Conservation (phyloP, 768 basidiomycete genomes). For the Podaxis sp. region DNA sequence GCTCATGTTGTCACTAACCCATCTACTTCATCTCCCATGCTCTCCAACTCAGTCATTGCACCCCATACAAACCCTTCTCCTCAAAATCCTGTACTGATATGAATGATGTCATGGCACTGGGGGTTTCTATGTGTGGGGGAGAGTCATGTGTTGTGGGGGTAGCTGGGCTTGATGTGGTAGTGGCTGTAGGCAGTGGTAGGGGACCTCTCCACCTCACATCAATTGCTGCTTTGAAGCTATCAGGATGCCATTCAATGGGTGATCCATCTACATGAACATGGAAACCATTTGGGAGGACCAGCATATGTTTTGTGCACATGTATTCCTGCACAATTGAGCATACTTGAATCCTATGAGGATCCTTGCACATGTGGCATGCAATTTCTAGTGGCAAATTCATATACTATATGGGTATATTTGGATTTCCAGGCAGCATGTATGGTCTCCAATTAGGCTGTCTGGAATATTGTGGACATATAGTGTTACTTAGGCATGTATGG, state of each 20-base stretch:
- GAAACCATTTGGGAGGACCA: not conserved
- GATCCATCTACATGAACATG: not conserved
- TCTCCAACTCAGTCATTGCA: slow-evolving; percentile 7
- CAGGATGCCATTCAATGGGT: not conserved
- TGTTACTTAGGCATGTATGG: too few relatives aligned
- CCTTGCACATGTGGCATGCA: not conserved
- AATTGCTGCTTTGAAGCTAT: slow-evolving; percentile 8
- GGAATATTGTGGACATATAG: too few relatives aligned
- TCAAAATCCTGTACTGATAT: not conserved
- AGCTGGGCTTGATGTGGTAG: too few relatives aligned
- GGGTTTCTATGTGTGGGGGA: not conserved
- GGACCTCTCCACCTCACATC: slow-evolving; percentile 8
- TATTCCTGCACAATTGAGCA: too few relatives aligned
- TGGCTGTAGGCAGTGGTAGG: not conserved
- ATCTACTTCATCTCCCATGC: not conserved
- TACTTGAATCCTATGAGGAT: not conserved
- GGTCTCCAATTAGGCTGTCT: too few relatives aligned
- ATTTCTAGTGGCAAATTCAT: not conserved
- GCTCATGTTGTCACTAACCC: slow-evolving; percentile 7
- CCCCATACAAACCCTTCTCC: slow-evolving; percentile 6
- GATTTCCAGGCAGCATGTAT: too few relatives aligned
- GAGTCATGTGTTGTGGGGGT: not conserved
- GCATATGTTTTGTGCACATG: too few relatives aligned
- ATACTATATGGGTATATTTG: too few relatives aligned
- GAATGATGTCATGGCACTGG: not conserved